Conservation (phyloP, 257 asterid genomes). For the Marsdenia floribunda region DNA sequence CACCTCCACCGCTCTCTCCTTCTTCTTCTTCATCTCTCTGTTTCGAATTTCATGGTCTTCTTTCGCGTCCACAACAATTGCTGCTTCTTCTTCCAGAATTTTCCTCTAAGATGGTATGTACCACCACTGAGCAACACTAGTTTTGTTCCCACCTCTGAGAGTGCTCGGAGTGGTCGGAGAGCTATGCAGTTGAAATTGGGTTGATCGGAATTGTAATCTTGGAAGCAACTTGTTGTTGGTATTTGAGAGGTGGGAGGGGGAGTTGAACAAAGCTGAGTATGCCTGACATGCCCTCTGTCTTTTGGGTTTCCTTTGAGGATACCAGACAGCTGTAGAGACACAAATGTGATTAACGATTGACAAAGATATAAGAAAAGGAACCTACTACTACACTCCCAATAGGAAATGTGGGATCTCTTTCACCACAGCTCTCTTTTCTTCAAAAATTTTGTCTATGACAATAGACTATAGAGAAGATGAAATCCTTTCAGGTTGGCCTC, state of each 20-base stretch:
- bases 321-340: no score
- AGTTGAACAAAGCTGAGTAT: constrained; percentile 53
- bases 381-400: background rate
- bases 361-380: background rate
- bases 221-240: constrained; percentile 12
- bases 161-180: constrained; percentile 10
- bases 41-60: no score
- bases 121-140: no score
- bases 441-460: no score
- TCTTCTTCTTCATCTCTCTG: no score
- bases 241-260: constrained; percentile 27
- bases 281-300: constrained; percentile 50
- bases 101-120: no score
- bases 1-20: no score
- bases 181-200: constrained; percentile 14
- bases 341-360: constrained; percentile 17
- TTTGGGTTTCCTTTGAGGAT: background rate
- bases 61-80: no score
- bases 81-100: no score
- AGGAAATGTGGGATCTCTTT: background rate
- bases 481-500: no score
- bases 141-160: no score
- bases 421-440: background rate
- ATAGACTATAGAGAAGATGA: no score
- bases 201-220: constrained; percentile 20